Conservation (phyloP, 2,329 filamentous ascomycete genomes). For the Meredithiella fracta region DNA sequence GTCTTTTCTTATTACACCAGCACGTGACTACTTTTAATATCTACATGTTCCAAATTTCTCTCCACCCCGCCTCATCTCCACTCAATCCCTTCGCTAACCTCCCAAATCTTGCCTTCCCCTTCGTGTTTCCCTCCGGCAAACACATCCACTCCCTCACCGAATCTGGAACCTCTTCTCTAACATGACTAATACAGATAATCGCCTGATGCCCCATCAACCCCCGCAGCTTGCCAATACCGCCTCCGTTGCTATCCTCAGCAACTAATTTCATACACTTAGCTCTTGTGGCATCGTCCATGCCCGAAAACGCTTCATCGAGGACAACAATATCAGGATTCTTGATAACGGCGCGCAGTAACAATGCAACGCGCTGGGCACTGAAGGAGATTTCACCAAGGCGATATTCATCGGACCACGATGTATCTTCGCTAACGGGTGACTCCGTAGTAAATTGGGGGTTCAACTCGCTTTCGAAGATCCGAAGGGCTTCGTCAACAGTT, state of each 20-base stretch:
- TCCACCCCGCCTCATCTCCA: constrained; percentile 41
- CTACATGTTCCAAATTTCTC: constrained; percentile 42
- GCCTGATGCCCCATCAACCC: constrained; percentile 60
- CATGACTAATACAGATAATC: constrained; percentile 80
- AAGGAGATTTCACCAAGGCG: constrained; percentile 63
- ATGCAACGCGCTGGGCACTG: constrained; percentile 64
- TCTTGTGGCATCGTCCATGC: constrained; percentile 66
- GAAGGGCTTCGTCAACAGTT: constrained; percentile 52
- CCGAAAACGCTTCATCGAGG: constrained; percentile 74
- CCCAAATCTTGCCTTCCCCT: constrained; percentile 45
- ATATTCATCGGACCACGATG: constrained; percentile 48
- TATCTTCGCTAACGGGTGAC: not conserved
- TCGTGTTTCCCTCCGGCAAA: constrained; percentile 58
- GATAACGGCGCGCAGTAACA: constrained; percentile 69
- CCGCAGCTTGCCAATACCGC: constrained; percentile 26
- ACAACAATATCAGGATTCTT: constrained; percentile 70
- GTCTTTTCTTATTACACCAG: not conserved
- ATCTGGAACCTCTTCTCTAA: constrained; percentile 76
- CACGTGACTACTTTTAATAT: not conserved
- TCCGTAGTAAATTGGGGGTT: constrained; percentile 30
- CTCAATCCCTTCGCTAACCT: constrained; percentile 44
- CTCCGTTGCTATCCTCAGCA: constrained; percentile 23
- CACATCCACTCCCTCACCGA: constrained; percentile 74
- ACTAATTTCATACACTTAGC: constrained; percentile 79
- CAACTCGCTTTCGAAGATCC: constrained; percentile 68